Percentiles rank a stretch among this genome's conserved stretches.
These are phyloP conservation scores for Canariomyces notabilis DNA, from an alignment of 2,329 filamentous ascomycete genomes.

Conservation along the genomic window DNA sequence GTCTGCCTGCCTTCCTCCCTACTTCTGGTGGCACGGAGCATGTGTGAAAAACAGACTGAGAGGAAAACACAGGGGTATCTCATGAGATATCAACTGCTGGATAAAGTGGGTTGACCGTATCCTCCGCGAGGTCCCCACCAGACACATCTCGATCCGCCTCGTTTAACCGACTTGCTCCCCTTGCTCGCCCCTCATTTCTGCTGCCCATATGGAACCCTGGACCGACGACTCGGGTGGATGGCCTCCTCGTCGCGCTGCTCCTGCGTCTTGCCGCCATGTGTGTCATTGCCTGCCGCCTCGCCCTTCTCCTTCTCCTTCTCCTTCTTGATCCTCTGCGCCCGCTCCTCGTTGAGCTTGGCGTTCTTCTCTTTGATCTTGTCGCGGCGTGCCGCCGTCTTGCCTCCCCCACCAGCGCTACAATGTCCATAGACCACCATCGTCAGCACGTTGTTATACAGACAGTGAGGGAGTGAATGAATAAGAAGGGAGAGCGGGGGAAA, in stretches of 20 bases:
- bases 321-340: slow-evolving; percentile 42
- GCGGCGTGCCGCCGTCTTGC: slow-evolving; percentile 65
- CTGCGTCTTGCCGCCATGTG: slow-evolving; percentile 25
- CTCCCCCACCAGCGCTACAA: slow-evolving; percentile 75
- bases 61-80: background rate
- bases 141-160: too few relatives aligned
- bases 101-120: too few relatives aligned
- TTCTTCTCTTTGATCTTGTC: slow-evolving; percentile 84
- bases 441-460: background rate
- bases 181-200: slow-evolving; percentile 2
- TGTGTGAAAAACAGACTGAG: background rate
- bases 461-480: slow-evolving; percentile 4
- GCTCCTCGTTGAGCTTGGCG: slow-evolving; percentile 68
- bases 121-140: too few relatives aligned
- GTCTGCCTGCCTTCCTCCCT: slow-evolving; percentile 3
- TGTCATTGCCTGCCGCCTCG: slow-evolving; percentile 25
- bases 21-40: background rate
- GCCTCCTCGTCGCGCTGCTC: slow-evolving; percentile 27
- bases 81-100: too few relatives aligned
- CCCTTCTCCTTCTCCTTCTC: slow-evolving; percentile 38
- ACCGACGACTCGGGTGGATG: slow-evolving; percentile 51
- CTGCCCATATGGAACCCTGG: slow-evolving; percentile 23
- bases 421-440: background rate
- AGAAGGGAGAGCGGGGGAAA: slow-evolving; percentile 5
- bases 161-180: slow-evolving; percentile 4